Base-by-base conservation (phyloP, 1,284 basidiomycete species). In the Cystobasidium slooffiae region DNA sequence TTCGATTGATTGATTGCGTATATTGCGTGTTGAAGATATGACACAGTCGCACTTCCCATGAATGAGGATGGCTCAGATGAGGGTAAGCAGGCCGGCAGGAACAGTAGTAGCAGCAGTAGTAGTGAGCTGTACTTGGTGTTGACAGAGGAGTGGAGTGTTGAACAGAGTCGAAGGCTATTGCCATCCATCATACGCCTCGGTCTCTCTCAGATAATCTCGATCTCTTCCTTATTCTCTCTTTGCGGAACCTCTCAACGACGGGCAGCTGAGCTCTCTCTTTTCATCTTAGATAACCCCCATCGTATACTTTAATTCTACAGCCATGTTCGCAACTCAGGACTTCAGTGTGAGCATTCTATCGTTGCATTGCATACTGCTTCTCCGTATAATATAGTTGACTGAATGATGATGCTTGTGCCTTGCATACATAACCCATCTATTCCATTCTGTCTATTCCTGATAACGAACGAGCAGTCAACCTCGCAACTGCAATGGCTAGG, bases 401-500 rank as follows among this genome's bases (percentile, higher is more conserved):
- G 31, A 31, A 2, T 1, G 31, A n/a, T n/a, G n/a, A n/a, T n/a
- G n/a, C n/a, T n/a, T 31, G 31, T 31, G 31, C 31, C 31, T 31
- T 31, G 31, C 47, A 51, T 14, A 51, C 47, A 2, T 51, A 51
- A 31, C 31, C 31, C n/a, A n/a, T n/a, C n/a, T n/a, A n/a, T n/a
- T n/a, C n/a, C n/a, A n/a, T n/a, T n/a, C n/a, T n/a, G n/a, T n/a
- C n/a, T n/a, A n/a, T n/a, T n/a, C n/a, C 8, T 59, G 56, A 59
- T 43, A 59, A 39, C 31, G 56, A 59, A 37, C 7, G 6, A 24
- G 9, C 67, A 75, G 74, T 53, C 52, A 18, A 68, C 44, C 39
- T 93, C 92, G 77, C 92, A 94, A 83, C 88, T 97, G 81, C 90
- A 94, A 83, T 97, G 94, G 94, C 89, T 91, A 80, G 89, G 93